Base-by-base conservation (phyloP, 2,329 filamentous ascomycete genomes). In the Phaeosphaeria sp. region DNA sequence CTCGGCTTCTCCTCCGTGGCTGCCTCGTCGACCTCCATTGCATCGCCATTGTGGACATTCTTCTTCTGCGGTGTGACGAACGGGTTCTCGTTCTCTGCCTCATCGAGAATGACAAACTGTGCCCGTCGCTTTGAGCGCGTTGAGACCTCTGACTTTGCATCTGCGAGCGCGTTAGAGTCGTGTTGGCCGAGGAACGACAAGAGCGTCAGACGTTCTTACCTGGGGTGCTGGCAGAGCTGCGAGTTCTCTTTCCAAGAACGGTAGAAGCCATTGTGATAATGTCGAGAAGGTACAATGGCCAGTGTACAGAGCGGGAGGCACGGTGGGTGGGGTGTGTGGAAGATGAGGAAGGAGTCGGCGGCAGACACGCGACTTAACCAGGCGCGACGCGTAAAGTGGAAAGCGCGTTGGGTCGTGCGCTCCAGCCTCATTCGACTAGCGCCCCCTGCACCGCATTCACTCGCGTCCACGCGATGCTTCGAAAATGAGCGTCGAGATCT, bases 11-110 rank as follows among this genome's bases (percentile, higher is more conserved):
- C 66, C 63, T 74, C 59, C 30, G 30, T 13, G 55, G 69, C 60
- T 18, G 74, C 65, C 27, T 81, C 79, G 49, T 83, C 80, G 61
- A 85, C 76, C 33, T 81, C 77, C 73, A 81, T 78, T 53, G 74
- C 73, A 60, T 78, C 74, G 60, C 73, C 77, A 70, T 81, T 72
- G 57, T 70, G 75, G 62, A 55, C 59, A 64, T 61, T 61, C 57
- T 74, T 66, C 56, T 70, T 74, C 20, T 67, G 74, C 9, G 71
- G 76, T 6, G 74, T 78, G 50, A 80, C 64, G 57, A 86, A 83
- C 2, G 86, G 86, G 55, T 90, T 87, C 60, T 85, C 80, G 64
- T 92, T 91, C 76, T 93, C 90, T 65, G 91, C 86, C 65, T 89
- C 87, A 68, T 85, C 82, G 25, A 79, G 66, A 43, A 78, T 77